phyloP scores from a whole-genome alignment of 306 rosid genomes.

The Lathyrus aphaca region DNA sequence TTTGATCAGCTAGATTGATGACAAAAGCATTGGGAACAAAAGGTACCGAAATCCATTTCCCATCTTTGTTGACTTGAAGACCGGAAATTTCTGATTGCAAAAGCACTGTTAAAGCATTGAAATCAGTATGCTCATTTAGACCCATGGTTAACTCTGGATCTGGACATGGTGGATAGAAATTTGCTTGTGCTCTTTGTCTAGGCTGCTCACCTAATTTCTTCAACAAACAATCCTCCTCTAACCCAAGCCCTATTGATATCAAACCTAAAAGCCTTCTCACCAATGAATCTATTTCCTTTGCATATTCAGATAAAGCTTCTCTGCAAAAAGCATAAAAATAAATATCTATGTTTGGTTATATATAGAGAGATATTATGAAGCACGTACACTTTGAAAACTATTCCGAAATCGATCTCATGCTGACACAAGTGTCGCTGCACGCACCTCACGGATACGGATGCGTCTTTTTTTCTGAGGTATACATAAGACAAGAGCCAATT shows the following conservation, averaged over 20 bases:
- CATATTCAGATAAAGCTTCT: slow-evolving; percentile 53
- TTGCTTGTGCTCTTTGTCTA: slow-evolving; percentile 47
- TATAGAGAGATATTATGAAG: too few species aligned
- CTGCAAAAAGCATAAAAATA: slow-evolving; percentile 24
- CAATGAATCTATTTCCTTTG: slow-evolving; percentile 49
- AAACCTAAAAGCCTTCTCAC: slow-evolving; percentile 45
- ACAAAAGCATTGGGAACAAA: slow-evolving; percentile 51
- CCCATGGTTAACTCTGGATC: slow-evolving; percentile 33
- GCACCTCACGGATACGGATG: too few species aligned
- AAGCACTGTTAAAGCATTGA: slow-evolving; percentile 45
- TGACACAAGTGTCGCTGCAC: too few species aligned
- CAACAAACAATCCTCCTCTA: slow-evolving; percentile 42
- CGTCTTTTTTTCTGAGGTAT: too few species aligned
- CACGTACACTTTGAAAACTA: too few species aligned
- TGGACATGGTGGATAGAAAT: slow-evolving; percentile 41
- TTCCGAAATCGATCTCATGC: too few species aligned
- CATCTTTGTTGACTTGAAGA: slow-evolving; percentile 58
- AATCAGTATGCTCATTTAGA: slow-evolving; percentile 44
- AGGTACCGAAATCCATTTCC: slow-evolving; percentile 50
- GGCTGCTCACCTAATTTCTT: slow-evolving; percentile 48
- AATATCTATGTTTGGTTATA: neutral
- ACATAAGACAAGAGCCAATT: neutral
- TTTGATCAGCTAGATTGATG: slow-evolving; percentile 59
- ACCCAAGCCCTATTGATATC: slow-evolving; percentile 55
- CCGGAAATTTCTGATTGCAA: slow-evolving; percentile 48